phyloP scores from a whole-genome alignment of 1,284 basidiomycete genomes.

The Athelia sp. region DNA sequence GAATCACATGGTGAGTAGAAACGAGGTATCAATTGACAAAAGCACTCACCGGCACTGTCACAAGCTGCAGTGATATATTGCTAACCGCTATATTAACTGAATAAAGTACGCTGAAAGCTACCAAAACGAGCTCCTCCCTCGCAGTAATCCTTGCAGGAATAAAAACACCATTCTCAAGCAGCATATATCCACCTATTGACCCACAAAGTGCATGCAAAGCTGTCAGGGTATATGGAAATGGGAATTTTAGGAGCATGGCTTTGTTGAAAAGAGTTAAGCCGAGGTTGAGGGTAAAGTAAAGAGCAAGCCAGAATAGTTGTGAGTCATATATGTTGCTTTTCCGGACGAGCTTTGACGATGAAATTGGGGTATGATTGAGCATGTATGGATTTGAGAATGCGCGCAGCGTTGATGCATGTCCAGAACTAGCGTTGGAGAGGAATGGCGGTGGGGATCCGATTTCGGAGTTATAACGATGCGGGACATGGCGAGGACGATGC shows the following conservation, averaged over 20 bases:
- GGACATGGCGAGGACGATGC: too few species aligned
- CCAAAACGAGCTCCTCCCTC: constrained; percentile 59
- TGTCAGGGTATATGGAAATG: constrained; percentile 89
- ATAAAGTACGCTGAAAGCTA: constrained; percentile 82
- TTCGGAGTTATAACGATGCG: too few species aligned
- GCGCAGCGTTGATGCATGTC: background rate
- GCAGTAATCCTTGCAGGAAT: constrained; percentile 51
- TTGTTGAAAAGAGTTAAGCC: constrained; percentile 92
- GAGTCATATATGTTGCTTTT: constrained; percentile 22
- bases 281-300: constrained; percentile 90
- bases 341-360: background rate
- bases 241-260: constrained; percentile 81
- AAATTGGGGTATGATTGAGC: constrained; percentile 7
- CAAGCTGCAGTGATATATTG: constrained; percentile 83
- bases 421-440: too few species aligned
- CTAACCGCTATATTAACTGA: constrained; percentile 91
- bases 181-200: constrained; percentile 70
- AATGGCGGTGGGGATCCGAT: too few species aligned
- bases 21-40: constrained; percentile 1
- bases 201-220: constrained; percentile 84
- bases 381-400: background rate
- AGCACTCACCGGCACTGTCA: constrained; percentile 81
- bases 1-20: constrained; percentile 1
- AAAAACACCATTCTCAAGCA: constrained; percentile 59
- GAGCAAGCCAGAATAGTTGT: constrained; percentile 56